Base-by-base conservation (phyloP, 306 rosid genomes). In the Pachyrhizus erosus region DNA sequence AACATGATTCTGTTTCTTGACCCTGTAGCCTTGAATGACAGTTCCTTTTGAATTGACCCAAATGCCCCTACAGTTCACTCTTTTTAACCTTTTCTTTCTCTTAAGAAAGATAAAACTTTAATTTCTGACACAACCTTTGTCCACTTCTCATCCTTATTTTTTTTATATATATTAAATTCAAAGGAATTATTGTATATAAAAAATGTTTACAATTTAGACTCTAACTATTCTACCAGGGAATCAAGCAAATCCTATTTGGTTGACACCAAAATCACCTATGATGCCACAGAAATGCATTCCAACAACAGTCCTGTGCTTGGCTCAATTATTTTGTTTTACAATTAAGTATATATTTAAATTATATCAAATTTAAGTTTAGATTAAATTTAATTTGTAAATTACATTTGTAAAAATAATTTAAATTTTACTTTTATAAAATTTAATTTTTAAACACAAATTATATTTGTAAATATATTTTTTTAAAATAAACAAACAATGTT, bases 1-100 rank as follows among this genome's bases (percentile, higher is more conserved):
- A 87, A 85, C 92, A 90, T 89, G 94, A 86, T 90, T 89, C 89
- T 85, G 83, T 85, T 81, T 90, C 86, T 82, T 83, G 80, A 84
- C 87, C 72, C 80, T 76, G 91, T 80, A 83, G 85, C 71, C 64
- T 87, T 87, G 95, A 94, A 84, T 90, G 95, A 88, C 94, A 84
- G 87, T 82, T 92, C 92, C 80, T 87, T 67, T 8, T n/a, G 4
- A 60, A 61, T 34, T 82, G 88, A 85, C 97, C 67, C 45, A 6
- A 86, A 65, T 88, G 45, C 89, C 97, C 93, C 71, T 77, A 3
- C 9, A 4, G 49, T 76, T 64, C 68, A 45, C 26, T 42, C 72
- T 57, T 78, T 77, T 76, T 77, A 20, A 71, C 23, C 20, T 74
- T 75, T 52, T 17, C 69, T 61, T 73, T 20, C 82, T 60, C 54